phyloP scores from a whole-genome alignment of 116 monocot species.

The Zostera marina region DNA sequence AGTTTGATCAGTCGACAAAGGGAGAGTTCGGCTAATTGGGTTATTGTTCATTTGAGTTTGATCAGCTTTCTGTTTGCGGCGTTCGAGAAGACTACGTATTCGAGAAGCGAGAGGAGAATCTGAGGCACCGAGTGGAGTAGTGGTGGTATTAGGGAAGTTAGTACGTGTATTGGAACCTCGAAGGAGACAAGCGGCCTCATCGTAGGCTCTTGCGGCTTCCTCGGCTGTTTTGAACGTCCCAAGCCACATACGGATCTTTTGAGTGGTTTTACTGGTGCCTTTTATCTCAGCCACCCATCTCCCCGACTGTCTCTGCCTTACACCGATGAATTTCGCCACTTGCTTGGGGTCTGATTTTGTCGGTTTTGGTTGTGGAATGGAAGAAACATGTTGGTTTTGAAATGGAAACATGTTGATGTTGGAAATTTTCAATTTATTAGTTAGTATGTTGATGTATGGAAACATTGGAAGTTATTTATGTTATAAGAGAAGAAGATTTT shows the following conservation, averaged over 20 bases:
- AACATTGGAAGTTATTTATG: no score
- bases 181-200: slow-evolving; percentile 36
- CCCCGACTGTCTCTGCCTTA: slow-evolving; percentile 41
- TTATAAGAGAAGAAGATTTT: no score
- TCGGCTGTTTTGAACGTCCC: slow-evolving; percentile 63
- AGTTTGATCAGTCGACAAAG: no score
- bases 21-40: not conserved
- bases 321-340: slow-evolving; percentile 19
- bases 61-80: slow-evolving; percentile 1
- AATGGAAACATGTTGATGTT: not conserved
- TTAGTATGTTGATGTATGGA: no score
- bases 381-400: not conserved
- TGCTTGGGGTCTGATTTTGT: slow-evolving; percentile 2
- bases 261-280: slow-evolving; percentile 39
- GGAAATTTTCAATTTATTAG: no score
- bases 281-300: slow-evolving; percentile 61
- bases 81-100: slow-evolving; percentile 30
- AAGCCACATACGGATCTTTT: slow-evolving; percentile 53
- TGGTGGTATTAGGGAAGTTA: slow-evolving; percentile 19
- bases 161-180: slow-evolving; percentile 40
- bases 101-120: slow-evolving; percentile 13
- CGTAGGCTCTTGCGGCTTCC: slow-evolving; percentile 36
- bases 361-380: not conserved
- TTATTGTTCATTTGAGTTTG: not conserved
- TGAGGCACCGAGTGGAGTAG: slow-evolving; percentile 14